Base-by-base conservation (phyloP, 1,284 basidiomycete species). In the Grifola frondosa region DNA sequence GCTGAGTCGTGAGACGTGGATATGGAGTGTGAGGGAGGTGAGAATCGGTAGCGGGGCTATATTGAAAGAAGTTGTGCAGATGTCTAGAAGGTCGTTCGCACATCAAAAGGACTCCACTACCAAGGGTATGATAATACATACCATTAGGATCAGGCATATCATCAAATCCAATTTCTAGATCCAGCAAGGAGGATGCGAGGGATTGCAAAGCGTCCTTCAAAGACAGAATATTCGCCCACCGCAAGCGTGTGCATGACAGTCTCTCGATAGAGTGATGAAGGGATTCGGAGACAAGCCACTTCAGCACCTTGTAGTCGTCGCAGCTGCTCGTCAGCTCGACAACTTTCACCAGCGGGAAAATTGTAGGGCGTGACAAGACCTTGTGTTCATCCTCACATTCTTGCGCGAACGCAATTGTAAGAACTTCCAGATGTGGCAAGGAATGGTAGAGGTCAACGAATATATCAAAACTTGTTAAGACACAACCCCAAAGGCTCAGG, bases 401-500 rank as follows among this genome's bases (percentile, higher is more conserved):
- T 15, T 49, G 48, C 2, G 42, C 47, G 40, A 42, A 52, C n/a
- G 50, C 44, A 40, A 52, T 47, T 28, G 30, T 49, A 23, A 52
- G 45, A 12, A 37, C 37, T 17, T 23, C 45, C 17, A 52, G 39
- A 21, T 19, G 19, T 24, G 47, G 42, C 23, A 44, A 49, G 24
- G 47, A 42, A 13, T 36, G n/a, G 40, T 42, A 35, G 25, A 52
- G 37, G 15, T 52, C 47, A 11, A 44, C 37, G 35, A 52, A 52
- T 19, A 49, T 37, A 37, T 49, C 47, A 29, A 52, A 49, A 28
- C 31, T 40, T 17, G 47, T 49, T 28, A 52, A 45, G 11, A 37
- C 42, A 25, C 50, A 52, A 11, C 47, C 50, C 45, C 48, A 52
- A 21, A 52, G 43, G 17, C 44, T 48, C 32, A 52, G 50, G 30